phyloP scores from a whole-genome alignment of 1,284 basidiomycete species.

The Gymnopus androsaceus region DNA sequence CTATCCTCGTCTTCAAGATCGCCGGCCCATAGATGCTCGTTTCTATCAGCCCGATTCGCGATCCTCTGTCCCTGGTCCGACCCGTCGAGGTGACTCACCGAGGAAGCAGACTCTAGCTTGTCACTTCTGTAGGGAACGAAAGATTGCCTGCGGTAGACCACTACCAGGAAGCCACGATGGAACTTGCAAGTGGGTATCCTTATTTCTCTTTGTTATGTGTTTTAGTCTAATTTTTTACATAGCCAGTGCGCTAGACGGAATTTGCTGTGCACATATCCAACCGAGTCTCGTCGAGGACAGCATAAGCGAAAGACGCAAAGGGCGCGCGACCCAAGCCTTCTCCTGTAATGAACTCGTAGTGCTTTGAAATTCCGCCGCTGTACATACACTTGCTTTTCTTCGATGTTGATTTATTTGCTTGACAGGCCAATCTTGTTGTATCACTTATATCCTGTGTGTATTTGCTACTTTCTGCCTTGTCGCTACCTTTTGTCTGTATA shows the following conservation, averaged over 20 bases:
- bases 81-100: not conserved
- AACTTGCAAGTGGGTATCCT: conserved; percentile 38
- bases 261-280: conserved; percentile 8
- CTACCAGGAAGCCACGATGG: conserved; percentile 32
- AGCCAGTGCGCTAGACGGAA: conserved; percentile 2
- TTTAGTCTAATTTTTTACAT: not conserved
- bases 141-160: conserved; percentile 40
- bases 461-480: not conserved
- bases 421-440: not conserved
- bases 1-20: not conserved
- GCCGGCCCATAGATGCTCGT: not conserved
- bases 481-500: not conserved
- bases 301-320: conserved; percentile 7
- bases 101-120: conserved; percentile 43
- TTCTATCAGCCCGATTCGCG: not conserved
- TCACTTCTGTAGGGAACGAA: conserved; percentile 40
- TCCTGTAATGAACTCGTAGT: not conserved
- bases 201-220: not conserved
- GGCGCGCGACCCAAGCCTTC: not conserved
- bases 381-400: not conserved
- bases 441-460: not conserved
- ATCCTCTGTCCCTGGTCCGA: not conserved
- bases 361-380: not conserved
- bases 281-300: conserved; percentile 14
- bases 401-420: not conserved